These are phyloP conservation scores for Dichotomopilus funicola DNA, from an alignment of 2,329 filamentous ascomycete species.

Conservation along the genomic window DNA sequence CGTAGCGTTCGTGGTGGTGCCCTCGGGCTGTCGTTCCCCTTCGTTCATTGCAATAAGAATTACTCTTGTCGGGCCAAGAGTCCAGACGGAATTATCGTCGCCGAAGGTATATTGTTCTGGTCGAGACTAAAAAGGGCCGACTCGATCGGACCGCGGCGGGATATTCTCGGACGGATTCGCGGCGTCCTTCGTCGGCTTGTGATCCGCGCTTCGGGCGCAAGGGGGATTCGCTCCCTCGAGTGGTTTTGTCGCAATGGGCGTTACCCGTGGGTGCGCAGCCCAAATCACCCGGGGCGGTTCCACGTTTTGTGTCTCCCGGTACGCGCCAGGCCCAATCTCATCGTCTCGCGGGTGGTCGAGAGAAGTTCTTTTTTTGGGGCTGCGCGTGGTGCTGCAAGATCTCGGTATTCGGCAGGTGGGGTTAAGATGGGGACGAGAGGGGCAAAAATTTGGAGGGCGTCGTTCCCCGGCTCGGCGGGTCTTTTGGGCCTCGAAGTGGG, in stretches of 20 bases:
- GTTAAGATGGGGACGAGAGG: conserved; percentile 8
- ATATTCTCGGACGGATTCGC: not conserved
- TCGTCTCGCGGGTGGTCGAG: conserved; percentile 15
- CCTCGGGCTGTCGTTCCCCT: conserved; percentile 5
- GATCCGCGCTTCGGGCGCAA: no score
- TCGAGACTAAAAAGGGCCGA: not conserved
- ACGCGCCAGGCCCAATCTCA: conserved; percentile 15
- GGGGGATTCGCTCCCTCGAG: no score
- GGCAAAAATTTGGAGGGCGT: conserved; percentile 6
- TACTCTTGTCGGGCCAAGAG: not conserved
- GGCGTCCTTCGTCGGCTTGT: no score
- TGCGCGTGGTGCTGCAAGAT: conserved; percentile 4
- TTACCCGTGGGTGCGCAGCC: not conserved
- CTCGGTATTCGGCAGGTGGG: conserved; percentile 7
- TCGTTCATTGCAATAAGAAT: conserved; percentile 12
- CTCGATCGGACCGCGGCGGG: not conserved
- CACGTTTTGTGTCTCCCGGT: conserved; percentile 12
- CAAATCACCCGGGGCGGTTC: conserved; percentile 19
- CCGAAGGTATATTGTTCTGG: not conserved
- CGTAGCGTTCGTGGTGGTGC: not conserved
- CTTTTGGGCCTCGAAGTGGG: no score
- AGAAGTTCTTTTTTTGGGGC: not conserved
- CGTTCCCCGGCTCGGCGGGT: no score
- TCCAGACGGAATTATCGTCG: not conserved
- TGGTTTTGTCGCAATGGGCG: no score